Evolutionary conservation across 2,329 filamentous ascomycete genomes (phyloP), one percentile per base, ranked within the genome.

Genomic region (Xylaria sp.): DNA sequence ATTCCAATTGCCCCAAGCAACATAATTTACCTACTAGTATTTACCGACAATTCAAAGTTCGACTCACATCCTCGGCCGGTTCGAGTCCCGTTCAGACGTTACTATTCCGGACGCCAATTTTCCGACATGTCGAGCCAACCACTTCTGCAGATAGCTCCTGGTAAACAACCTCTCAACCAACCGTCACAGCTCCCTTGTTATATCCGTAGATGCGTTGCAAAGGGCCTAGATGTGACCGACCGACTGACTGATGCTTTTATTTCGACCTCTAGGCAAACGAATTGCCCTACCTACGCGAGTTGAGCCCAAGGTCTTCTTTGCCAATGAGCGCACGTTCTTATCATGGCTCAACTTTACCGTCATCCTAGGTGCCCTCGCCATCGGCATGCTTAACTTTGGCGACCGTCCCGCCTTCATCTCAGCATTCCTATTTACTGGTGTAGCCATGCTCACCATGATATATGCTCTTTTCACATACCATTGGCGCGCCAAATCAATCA

Each of bases 331-430:
- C 67, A 99, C 95, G 67, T 99, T 99, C 78, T 89, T 99, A 74
- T 97, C 93, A 79, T 99, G 95, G 95, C 92, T 99, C 75, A 99
- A 99, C 86, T 98, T 98, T 84, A 97, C 94, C 78, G 94, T 99
- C 75, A 94, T 99, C 79, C 91, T 99, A 65, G 95, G 95, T 74
- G 95, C 95, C 67, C 89, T 99, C 53, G 94, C 95, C 70, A 92
- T 99, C 71, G 95, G 95, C 71, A 93, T 99, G 76, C 89, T 99
- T 74, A 99, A 99, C 84, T 99, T 99, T 73, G 95, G 95, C 76
- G 95, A 99, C 79, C 89, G 89, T 68, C 88, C 96, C 59, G 94
- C 94, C 72, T 95, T 95, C 77, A 97, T 98, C 78, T 94, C 90
- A 65, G 93, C 95, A 59, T 94, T 92, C 56, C 84, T 97, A 56